Base-by-base conservation (phyloP, 352 stramenopile species). In the Globisporangium paddicum region DNA sequence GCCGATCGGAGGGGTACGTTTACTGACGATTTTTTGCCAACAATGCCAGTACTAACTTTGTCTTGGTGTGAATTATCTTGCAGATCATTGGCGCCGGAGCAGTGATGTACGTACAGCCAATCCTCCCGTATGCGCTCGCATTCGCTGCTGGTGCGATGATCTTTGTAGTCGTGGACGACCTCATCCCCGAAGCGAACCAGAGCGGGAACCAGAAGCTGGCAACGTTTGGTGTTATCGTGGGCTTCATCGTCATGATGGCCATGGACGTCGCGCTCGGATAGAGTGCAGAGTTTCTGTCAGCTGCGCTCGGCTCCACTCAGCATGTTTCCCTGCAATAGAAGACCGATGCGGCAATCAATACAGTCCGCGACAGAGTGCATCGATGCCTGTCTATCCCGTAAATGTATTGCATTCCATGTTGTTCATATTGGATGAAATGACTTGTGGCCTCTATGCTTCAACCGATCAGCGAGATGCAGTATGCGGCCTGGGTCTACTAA, bases 211-310 rank as follows among this genome's bases (percentile, higher is more conserved):
- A 93, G 69, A 95, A 94, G 65, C 71, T 95, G 23, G 81, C 85
- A 30, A 96, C 87, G 10, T 80, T 91, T 25, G 87, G 86, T 11
- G 88, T 81, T 8, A 95, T 97, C 45, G 67, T 92, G 30, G 88
- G 87, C 14, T 97, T 96, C 67, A 87, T 96, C 47, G 86, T 97
- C 49, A 97, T 97, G 89, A 96, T 96, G 88, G 68, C 72, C 61
- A 92, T 95, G 83, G 86, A 95, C 62, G 86, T 95, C 21, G 86
- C 86, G 32, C 73, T 95, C 7, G 83, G 83, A 38, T 95, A 62
- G n/a, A n/a, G n/a, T n/a, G n/a, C n/a, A n/a, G n/a, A n/a, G n/a
- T n/a, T n/a, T n/a, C n/a, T n/a, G n/a, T n/a, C n/a, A n/a, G n/a
- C n/a, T n/a, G n/a, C n/a, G n/a, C 23, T 52, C 16, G 4, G 5